These are phyloP conservation scores for Penicillium sp. DNA, from an alignment of 2,329 filamentous ascomycete species.

Conservation along the genomic window DNA sequence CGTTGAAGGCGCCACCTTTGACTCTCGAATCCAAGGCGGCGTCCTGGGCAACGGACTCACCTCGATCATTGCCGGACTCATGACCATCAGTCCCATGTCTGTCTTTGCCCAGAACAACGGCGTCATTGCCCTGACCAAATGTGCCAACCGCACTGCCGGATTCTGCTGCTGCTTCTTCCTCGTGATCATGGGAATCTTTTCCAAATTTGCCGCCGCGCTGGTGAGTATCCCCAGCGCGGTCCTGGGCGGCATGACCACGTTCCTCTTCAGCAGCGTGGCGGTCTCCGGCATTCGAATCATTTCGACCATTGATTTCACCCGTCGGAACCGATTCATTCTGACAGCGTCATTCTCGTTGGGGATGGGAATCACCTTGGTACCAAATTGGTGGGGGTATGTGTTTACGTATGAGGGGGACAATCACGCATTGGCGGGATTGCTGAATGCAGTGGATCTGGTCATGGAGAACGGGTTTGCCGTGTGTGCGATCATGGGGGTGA, in stretches of 20 bases:
- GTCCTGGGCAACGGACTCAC: constrained; percentile 63
- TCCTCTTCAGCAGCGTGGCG: constrained; percentile 61
- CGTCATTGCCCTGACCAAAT: constrained; percentile 62
- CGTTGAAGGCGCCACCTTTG: constrained; percentile 59
- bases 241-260: constrained; percentile 51
- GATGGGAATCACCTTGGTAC: constrained; percentile 48
- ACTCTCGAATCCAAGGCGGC: constrained; percentile 64
- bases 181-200: constrained; percentile 63
- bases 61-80: constrained; percentile 56
- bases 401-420: constrained; percentile 50
- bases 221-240: constrained; percentile 56
- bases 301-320: constrained; percentile 55
- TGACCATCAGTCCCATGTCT: constrained; percentile 63
- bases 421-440: constrained; percentile 58
- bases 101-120: constrained; percentile 66
- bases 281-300: constrained; percentile 63
- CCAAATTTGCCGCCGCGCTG: constrained; percentile 64
- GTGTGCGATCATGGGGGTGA: constrained; percentile 64
- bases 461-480: constrained; percentile 60
- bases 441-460: constrained; percentile 54
- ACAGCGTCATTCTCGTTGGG: constrained; percentile 57
- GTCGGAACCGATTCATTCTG: constrained; percentile 61
- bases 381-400: constrained; percentile 44
- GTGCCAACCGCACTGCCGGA: constrained; percentile 62
- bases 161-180: constrained; percentile 62